Percentiles rank a stretch among this genome's conserved stretches.
These are phyloP conservation scores for Sugiyamaella lignohabitans DNA, from an alignment of 805 yeast species.

Conservation along the genomic window DNA sequence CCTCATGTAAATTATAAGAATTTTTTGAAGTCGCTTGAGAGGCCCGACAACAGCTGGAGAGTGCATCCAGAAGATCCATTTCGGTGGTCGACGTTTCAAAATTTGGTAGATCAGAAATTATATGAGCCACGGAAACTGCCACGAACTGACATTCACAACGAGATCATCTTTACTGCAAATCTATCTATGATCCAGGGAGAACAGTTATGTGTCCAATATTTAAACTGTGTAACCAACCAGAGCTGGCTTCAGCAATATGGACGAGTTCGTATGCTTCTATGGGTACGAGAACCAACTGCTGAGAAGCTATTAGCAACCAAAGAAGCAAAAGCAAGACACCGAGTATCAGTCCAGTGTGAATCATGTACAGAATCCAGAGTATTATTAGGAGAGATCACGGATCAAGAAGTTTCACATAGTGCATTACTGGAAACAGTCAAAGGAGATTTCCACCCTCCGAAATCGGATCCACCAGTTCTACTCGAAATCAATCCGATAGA, in stretches of 20 bases:
- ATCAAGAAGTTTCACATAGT: not conserved
- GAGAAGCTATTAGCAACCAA: slow-evolving; percentile 54
- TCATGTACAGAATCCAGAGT: slow-evolving; percentile 53
- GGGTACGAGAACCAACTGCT: slow-evolving; percentile 58
- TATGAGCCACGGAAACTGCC: slow-evolving; percentile 36
- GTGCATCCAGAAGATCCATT: slow-evolving; percentile 47
- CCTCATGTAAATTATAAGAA: slow-evolving; percentile 33
- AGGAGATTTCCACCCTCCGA: slow-evolving; percentile 13
- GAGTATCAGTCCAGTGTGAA: slow-evolving; percentile 60
- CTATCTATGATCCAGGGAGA: slow-evolving; percentile 54
- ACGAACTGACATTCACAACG: slow-evolving; percentile 41
- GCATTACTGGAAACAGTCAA: not conserved
- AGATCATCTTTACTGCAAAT: slow-evolving; percentile 54
- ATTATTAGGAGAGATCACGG: slow-evolving; percentile 40
- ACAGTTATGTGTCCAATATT: slow-evolving; percentile 67
- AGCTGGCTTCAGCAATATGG: slow-evolving; percentile 75
- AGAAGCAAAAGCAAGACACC: slow-evolving; percentile 46
- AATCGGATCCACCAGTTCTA: slow-evolving; percentile 36
- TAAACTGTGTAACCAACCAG: slow-evolving; percentile 56
- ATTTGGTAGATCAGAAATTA: slow-evolving; percentile 40
- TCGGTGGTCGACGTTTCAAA: slow-evolving; percentile 56
- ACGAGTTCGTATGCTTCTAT: slow-evolving; percentile 64
- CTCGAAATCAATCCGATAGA: slow-evolving; percentile 50
- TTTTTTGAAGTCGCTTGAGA: slow-evolving; percentile 14
- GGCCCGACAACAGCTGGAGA: slow-evolving; percentile 9